These are phyloP conservation scores for Trichoderma orchidacearum DNA, from an alignment of 495 filamentous ascomycete species.

Conservation along the genomic window DNA sequence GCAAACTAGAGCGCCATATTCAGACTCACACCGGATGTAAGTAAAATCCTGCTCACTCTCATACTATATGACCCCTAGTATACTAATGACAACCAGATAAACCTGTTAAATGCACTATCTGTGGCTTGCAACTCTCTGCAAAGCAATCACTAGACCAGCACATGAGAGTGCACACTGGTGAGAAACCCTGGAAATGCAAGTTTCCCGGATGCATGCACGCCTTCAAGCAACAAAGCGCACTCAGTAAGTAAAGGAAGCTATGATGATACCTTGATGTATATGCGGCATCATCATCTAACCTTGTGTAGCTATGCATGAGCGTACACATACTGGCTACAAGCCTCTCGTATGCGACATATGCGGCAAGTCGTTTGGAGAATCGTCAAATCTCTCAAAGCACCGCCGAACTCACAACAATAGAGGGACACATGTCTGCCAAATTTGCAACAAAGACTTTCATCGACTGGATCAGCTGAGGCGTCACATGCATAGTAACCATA, in stretches of 20 bases:
- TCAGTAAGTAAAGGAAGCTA: constrained; percentile 37
- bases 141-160: constrained; percentile 49
- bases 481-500: constrained; percentile 25
- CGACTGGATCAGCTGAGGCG: constrained; percentile 40
- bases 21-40: constrained; percentile 49
- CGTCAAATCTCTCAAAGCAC: constrained; percentile 42
- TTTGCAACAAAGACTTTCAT: constrained; percentile 40
- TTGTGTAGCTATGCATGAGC: constrained; percentile 39
- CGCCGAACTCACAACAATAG: constrained; percentile 35
- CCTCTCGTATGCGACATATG: constrained; percentile 34
- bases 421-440: constrained; percentile 33
- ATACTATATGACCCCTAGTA: not conserved
- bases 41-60: constrained; percentile 9
- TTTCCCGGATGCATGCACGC: constrained; percentile 33
- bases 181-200: constrained; percentile 42
- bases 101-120: constrained; percentile 37
- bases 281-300: not conserved
- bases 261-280: too few species aligned
- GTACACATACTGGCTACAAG: constrained; percentile 34
- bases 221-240: constrained; percentile 41
- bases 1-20: constrained; percentile 50
- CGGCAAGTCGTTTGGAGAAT: constrained; percentile 37
- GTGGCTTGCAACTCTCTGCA: constrained; percentile 41
- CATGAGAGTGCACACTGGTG: constrained; percentile 44
- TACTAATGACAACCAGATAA: constrained; percentile 31